Evolutionary conservation across 208 protist species (phyloP), one percentile per base, ranked within the genome.

Genomic region (Wallacemonas collosoma): DNA sequence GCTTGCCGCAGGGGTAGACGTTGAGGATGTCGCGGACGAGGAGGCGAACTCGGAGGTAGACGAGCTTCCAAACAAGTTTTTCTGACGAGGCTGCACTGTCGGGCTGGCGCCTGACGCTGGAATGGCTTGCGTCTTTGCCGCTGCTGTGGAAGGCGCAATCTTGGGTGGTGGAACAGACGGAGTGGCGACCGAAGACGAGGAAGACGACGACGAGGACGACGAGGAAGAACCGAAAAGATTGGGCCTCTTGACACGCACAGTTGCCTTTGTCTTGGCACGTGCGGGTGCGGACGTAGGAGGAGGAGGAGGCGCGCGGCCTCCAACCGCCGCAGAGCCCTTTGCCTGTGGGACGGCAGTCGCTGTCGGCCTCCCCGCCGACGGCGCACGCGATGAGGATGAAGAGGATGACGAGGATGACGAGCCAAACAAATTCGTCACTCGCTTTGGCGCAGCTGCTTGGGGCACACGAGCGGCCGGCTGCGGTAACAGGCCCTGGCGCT

Each of bases 401-500:
- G 48, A 38, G 17, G 43, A 39, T 3, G 61, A 45, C 8, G 17
- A 38, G n/a, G 77, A 81, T 17, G 76, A 81, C 15, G 71, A 76
- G 51, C 61, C 60, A 55, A 81, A 81, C 35, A 81, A 55, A 5
- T 55, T 65, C 45, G 54, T 67, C 11, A 26, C 26, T 26, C 26
- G 26, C 26, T 26, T 26, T 55, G 63, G 48, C 61, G 55, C 71
- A 39, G 41, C 39, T 40, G n/a, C 39, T 73, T 76, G 1, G 71
- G 55, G 1, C 40, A 61, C 8, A 48, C 45, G 15, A 36, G 54
- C 12, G 15, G 54, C 6, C 54, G 17, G 54, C 54, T 8, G 54
- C 15, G 17, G 54, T 36, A 58, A 17, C 15, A 7, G 12, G 9
- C 15, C 54, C 26, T 26, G 26, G 26, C 26, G 26, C 26, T 26